phyloP scores from a whole-genome alignment of 805 yeast species.

The Saccharomycopsis guyanensis region DNA sequence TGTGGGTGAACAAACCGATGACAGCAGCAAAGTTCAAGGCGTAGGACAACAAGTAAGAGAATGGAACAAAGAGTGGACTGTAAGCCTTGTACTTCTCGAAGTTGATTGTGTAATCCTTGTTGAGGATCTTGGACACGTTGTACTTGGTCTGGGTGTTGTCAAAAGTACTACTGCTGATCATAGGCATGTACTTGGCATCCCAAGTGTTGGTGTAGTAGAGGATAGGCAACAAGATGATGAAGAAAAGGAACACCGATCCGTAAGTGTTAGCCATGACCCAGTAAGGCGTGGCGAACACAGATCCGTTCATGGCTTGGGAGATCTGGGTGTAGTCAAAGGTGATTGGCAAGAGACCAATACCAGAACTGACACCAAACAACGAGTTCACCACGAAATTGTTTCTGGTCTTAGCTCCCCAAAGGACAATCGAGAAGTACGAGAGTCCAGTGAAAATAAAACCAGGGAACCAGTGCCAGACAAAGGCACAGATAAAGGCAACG shows the following conservation, averaged over 20 bases:
- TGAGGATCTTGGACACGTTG: conserved; percentile 22
- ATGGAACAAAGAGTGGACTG: conserved; percentile 53
- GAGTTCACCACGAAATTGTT: conserved; percentile 52
- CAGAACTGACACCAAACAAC: conserved; percentile 52
- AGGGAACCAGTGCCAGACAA: conserved; percentile 54
- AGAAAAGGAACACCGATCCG: conserved; percentile 36
- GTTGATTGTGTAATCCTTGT: conserved; percentile 20
- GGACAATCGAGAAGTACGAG: conserved; percentile 45
- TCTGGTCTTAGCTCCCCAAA: conserved; percentile 27
- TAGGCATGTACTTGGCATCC: conserved; percentile 26
- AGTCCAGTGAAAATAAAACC: conserved; percentile 51
- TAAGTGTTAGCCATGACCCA: conserved; percentile 42
- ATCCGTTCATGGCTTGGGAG: conserved; percentile 40
- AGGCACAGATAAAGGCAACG: conserved; percentile 32
- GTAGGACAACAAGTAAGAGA: conserved; percentile 47
- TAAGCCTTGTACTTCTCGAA: conserved; percentile 36
- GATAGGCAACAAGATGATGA: conserved; percentile 38
- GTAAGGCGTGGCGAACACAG: conserved; percentile 58
- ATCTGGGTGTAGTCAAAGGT: conserved; percentile 55
- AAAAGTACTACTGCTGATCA: conserved; percentile 22
- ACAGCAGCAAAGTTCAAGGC: conserved; percentile 59
- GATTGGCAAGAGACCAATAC: conserved; percentile 47
- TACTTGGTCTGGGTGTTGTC: conserved; percentile 21
- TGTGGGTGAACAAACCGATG: conserved; percentile 51
- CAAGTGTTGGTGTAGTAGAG: conserved; percentile 26